Percentiles rank a stretch among this genome's conserved stretches.
Conservation (phyloP, 129 eudicot species). For the Ambrosia trifida region DNA sequence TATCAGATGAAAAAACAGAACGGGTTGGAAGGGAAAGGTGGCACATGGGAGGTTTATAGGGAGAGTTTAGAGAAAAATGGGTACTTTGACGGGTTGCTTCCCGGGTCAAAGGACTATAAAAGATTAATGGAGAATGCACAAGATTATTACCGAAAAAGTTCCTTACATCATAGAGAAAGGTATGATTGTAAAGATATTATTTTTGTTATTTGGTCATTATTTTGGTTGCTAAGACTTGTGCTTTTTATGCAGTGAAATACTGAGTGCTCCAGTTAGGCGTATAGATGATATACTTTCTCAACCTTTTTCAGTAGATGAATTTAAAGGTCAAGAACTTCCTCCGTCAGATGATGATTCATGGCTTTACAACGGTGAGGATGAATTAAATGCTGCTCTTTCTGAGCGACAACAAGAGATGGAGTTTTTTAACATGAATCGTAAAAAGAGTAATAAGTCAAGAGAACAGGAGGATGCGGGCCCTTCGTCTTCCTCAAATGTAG, state of each 20-base stretch:
- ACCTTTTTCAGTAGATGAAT: constrained; percentile 53
- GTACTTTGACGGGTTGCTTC: constrained; percentile 74
- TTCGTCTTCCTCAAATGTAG: constrained; percentile 39
- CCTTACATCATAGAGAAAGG: constrained; percentile 71
- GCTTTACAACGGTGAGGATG: constrained; percentile 94
- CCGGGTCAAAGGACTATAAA: constrained; percentile 81
- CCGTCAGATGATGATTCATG: constrained; percentile 93
- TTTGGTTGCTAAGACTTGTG: constrained; percentile 9
- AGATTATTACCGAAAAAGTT: constrained; percentile 64
- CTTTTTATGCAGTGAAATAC: constrained; percentile 56
- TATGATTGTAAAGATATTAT: neutral
- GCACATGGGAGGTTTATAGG: constrained; percentile 75
- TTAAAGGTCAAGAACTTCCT: constrained; percentile 58
- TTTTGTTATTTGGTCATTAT: neutral
- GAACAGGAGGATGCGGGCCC: constrained; percentile 52
- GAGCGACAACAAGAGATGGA: constrained; percentile 93
- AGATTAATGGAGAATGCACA: constrained; percentile 77
- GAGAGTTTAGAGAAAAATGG: constrained; percentile 71
- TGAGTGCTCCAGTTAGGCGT: constrained; percentile 79
- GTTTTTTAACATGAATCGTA: constrained; percentile 40
- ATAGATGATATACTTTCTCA: constrained; percentile 79
- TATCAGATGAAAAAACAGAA: constrained; percentile 70
- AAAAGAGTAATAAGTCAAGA: constrained; percentile 62
- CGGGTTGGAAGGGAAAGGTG: constrained; percentile 77
- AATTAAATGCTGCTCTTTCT: constrained; percentile 74